A percentile compares a stretch with the other conserved stretches of the same genome.
Conservation (phyloP, 225 moss, liverwort and hornwort genomes). For the Physcomitrellopsis africana region DNA sequence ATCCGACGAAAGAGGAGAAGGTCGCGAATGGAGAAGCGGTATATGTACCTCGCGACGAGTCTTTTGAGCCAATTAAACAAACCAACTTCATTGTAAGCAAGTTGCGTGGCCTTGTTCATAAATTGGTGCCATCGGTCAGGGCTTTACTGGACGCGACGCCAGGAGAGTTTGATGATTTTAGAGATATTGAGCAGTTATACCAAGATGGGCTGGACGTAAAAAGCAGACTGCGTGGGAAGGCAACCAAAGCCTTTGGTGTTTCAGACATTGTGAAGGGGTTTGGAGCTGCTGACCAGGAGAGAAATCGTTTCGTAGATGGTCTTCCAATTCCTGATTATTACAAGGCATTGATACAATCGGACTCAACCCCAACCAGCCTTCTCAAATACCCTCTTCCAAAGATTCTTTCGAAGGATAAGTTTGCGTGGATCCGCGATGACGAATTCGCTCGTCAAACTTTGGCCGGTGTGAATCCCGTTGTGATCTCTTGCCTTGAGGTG, state of each 20-base stretch:
- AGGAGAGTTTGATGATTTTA: conserved; percentile 58
- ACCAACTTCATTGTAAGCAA: conserved; percentile 61
- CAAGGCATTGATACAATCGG: conserved; percentile 45
- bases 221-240: background rate
- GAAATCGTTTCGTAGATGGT: conserved; percentile 35
- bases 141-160: conserved; percentile 54
- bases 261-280: conserved; percentile 38
- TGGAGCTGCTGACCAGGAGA: conserved; percentile 12
- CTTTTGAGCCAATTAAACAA: conserved; percentile 63
- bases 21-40: conserved; percentile 57
- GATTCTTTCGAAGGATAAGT: conserved; percentile 56
- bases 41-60: conserved; percentile 78
- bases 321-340: conserved; percentile 52
- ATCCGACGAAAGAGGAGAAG: conserved; percentile 54
- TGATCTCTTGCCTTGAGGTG: conserved; percentile 58
- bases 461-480: conserved; percentile 70
- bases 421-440: conserved; percentile 79
- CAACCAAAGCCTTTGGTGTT: background rate
- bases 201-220: conserved; percentile 44
- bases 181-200: conserved; percentile 66
- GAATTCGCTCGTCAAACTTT: conserved; percentile 72
- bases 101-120: conserved; percentile 63
- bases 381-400: conserved; percentile 52
- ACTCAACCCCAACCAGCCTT: conserved; percentile 39
- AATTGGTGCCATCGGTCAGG: conserved; percentile 53